Percentiles rank a stretch among this genome's conserved stretches.
These are phyloP conservation scores for Thymus quinquecostatus DNA, from an alignment of 257 asterid genomes.

Conservation along the genomic window DNA sequence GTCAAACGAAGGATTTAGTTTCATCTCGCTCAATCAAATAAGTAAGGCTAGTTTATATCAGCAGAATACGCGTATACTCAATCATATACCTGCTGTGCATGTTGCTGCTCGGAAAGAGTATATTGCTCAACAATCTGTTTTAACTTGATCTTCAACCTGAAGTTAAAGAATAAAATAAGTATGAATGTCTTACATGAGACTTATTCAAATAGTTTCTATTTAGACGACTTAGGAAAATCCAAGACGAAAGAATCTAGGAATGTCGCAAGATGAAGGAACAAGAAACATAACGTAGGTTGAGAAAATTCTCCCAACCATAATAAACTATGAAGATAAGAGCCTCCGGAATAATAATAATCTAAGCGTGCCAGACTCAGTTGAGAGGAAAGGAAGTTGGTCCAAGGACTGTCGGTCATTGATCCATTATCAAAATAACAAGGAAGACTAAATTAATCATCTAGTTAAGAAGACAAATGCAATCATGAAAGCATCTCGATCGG, in stretches of 20 bases:
- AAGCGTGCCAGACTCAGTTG: conserved; percentile 7
- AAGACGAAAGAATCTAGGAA: not conserved
- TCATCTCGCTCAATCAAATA: conserved; percentile 21
- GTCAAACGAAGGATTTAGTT: conserved; percentile 20
- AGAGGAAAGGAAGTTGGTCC: conserved; percentile 2
- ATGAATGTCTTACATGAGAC: not conserved
- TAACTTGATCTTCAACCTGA: conserved; percentile 86
- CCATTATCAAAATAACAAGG: not conserved
- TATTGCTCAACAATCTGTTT: conserved; percentile 87
- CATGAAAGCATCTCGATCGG: not conserved
- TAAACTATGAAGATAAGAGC: not conserved
- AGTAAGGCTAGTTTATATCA: conserved; percentile 3
- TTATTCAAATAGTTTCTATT: not conserved
- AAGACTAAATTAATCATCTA: not conserved
- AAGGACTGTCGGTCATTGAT: not conserved
- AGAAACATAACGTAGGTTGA: not conserved
- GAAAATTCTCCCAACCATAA: not conserved
- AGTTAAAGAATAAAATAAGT: conserved; percentile 17
- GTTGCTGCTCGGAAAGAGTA: conserved; percentile 83
- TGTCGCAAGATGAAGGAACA: not conserved
- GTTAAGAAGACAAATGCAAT: not conserved
- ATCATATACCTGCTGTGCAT: conserved; percentile 71
- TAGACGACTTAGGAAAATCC: not conserved
- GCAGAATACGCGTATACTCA: conserved; percentile 17
- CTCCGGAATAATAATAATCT: not conserved